Base-by-base conservation (phyloP, 2,329 filamentous ascomycete genomes). In the Sodiomyces alkalinus region DNA sequence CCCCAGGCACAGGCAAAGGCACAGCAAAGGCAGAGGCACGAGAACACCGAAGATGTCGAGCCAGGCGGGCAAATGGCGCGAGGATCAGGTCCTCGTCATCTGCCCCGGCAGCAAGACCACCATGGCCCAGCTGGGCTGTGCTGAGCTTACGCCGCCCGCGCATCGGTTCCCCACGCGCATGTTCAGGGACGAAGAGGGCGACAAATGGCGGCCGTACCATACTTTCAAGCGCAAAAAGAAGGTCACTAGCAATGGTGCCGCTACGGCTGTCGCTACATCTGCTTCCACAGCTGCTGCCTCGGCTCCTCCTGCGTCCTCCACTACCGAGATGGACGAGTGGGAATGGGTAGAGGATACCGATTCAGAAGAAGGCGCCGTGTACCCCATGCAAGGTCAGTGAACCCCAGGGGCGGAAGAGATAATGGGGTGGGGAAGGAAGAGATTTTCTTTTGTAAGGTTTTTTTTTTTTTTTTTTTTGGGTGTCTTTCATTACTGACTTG, bases 101-200 rank as follows among this genome's bases (percentile, higher is more conserved):
- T 78, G 76, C 52, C 79, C 80, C 19, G 86, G 86, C 47, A 93
- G 85, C 51, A 76, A 80, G 55, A 87, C 77, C 39, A 93, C 85
- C 33, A 73, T 92, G 58, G 86, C 85, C 40, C 85, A 93, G 65
- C 69, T 93, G 22, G 86, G 86, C 28, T 78, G 90, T 42, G 76
- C 74, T 42, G 86, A 94, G 60, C 77, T 96, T 52, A 92, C 86
- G 19, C 86, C 85, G 23, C 83, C 90, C n/a, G 68, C 75, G 36
- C 71, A 81, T 51, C 80, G 85, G 41, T 70, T 96, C 40, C 74
- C 80, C 18, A 94, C 87, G 53, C 79, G 90, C 59, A 93, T 98
- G 85, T 98, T 96, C 29, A 73, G 75, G 41, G 85, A 92, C 46
- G 66, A 69, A 30, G 80, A 82, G 33, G 74, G 80, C 47, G 85